Base-by-base conservation (phyloP, 306 rosid species). In the Quercus alba region DNA sequence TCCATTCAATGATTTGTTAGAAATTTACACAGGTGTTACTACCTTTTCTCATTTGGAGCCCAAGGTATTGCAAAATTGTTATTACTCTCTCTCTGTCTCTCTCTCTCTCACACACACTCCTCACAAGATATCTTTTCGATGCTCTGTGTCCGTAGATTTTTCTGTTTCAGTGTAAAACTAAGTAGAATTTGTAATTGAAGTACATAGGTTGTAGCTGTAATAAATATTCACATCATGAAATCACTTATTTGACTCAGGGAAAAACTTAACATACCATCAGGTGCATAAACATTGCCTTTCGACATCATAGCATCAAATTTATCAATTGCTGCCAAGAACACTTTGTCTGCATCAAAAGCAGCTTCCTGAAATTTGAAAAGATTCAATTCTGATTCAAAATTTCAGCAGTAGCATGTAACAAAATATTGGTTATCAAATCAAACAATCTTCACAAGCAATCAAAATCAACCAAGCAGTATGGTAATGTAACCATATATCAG, bases 251-350 rank as follows among this genome's bases (percentile, higher is more conserved):
- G 17, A 19, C 28, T 8, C 49, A 58, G 21, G 19, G 41, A 67
- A 59, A 63, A 80, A 67, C 25, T 56, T n/a, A 70, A 71, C 85
- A 49, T 76, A 88, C 99, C 99, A 88, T 93, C 98, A 3, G 97
- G 93, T 69, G 93, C 96, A 77, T 91, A 85, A 77, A 82, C 86
- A 75, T 93, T 95, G 86, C 99, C 94, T 81, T 88, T 93, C 54
- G 95, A 87, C 87, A 93, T 81, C 96, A 95, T 91, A 18, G 99
- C 97, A 87, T 93, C 90, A 77, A 95, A 95, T 82, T 95, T 95
- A 78, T 95, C 98, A 68, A 95, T 95, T 77, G 99, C 98, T 83
- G 99, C 99, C 85, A 95, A 81, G 85, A 91, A 95, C 57, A 95
- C 94, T 79, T 86, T 88, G 84, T 94, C 99, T 20, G 99, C 99